Conservation (phyloP, 208 protist genomes). For the Spongospora subterranea region DNA sequence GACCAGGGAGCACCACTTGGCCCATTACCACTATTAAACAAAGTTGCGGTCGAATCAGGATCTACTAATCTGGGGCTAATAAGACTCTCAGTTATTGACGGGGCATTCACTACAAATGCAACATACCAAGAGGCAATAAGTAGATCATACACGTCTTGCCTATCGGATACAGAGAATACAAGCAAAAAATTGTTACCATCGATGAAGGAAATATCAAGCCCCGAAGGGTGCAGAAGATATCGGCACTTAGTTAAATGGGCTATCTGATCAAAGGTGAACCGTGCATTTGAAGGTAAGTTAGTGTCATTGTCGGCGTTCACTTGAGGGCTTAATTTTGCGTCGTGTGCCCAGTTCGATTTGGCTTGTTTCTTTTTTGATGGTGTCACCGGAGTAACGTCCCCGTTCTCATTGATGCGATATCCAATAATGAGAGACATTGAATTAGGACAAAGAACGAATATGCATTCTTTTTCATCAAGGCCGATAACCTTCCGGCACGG, state of each 20-base stretch:
- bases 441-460: background rate
- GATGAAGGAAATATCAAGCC: background rate
- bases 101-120: background rate
- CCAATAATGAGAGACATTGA: constrained; percentile 22
- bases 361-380: background rate
- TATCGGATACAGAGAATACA: background rate
- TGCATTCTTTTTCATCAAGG: constrained; percentile 14
- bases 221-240: background rate
- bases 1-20: background rate
- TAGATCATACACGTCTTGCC: constrained; percentile 16
- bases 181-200: constrained; percentile 52
- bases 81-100: background rate
- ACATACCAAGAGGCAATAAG: constrained; percentile 20
- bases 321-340: background rate
- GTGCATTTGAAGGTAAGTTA: background rate
- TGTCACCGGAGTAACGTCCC: background rate
- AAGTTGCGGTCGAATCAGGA: constrained; percentile 4
- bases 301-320: background rate
- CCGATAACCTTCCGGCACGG: background rate
- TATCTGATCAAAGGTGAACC: constrained; percentile 11
- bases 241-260: constrained; percentile 22
- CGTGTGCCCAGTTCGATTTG: background rate
- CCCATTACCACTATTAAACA: constrained; percentile 29
- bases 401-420: constrained; percentile 4
- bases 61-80: constrained; percentile 17